These are phyloP conservation scores for Cynanchum wilfordii DNA, from an alignment of 257 asterid genomes.

Conservation along the genomic window DNA sequence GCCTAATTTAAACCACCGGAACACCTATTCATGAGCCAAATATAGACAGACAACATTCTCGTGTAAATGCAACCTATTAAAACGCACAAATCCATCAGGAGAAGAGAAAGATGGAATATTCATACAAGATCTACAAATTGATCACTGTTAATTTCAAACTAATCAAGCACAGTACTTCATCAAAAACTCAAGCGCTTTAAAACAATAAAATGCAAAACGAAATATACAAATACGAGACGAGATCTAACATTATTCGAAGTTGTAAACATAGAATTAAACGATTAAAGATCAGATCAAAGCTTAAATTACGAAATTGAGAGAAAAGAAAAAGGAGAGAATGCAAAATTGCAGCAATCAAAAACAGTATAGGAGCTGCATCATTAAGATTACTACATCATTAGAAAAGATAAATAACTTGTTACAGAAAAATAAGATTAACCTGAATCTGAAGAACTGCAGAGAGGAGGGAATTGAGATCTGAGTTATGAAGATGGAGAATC, in stretches of 20 bases:
- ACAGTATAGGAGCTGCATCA: not conserved
- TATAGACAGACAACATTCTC: not conserved
- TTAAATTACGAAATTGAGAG: not conserved
- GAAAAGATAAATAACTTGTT: not conserved
- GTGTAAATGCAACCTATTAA: not conserved
- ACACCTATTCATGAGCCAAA: not conserved
- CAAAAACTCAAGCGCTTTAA: not conserved
- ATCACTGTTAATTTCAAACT: not conserved
- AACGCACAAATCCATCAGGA: not conserved
- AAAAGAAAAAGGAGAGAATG: not conserved
- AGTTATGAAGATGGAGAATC: not conserved
- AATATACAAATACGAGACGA: not conserved
- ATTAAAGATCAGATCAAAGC: not conserved
- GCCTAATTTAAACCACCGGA: not conserved
- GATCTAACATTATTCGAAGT: constrained; percentile 6
- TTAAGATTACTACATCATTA: not conserved
- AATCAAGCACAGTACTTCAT: not conserved
- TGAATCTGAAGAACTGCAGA: not conserved
- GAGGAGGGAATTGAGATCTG: constrained; percentile 3
- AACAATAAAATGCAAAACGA: not conserved
- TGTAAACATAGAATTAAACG: not conserved
- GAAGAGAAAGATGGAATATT: not conserved
- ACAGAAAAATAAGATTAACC: not conserved
- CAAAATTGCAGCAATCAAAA: not conserved
- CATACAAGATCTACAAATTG: not conserved